Evolutionary conservation across 345 rosid genomes (phyloP).

Genomic region (Hypericum androsaemum): DNA sequence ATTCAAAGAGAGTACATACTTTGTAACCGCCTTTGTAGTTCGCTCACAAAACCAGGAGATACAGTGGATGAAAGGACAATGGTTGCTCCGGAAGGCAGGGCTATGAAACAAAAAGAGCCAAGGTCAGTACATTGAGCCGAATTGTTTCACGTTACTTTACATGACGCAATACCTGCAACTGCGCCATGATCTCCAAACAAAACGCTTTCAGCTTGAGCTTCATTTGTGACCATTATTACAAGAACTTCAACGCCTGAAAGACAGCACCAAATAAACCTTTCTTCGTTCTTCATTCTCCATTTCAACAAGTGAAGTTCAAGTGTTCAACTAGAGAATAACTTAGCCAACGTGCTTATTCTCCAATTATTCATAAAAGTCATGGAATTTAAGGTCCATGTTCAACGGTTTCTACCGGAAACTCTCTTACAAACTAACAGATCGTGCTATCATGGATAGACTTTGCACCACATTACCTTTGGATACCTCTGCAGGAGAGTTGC

Average conservation of each 20-base stretch:
- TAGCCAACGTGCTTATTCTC: too few relatives aligned
- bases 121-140: slow-evolving; percentile 19
- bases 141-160: slow-evolving; percentile 4
- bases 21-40: slow-evolving; percentile 61
- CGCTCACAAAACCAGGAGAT: slow-evolving; percentile 68
- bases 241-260: slow-evolving; percentile 68
- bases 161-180: slow-evolving; percentile 43
- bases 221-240: slow-evolving; percentile 89
- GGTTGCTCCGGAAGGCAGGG: slow-evolving; percentile 64
- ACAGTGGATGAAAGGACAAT: slow-evolving; percentile 85
- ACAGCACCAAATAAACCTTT: too few relatives aligned
- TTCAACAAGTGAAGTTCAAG: too few relatives aligned
- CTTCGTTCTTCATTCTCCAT: too few relatives aligned
- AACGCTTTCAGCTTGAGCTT: slow-evolving; percentile 75
- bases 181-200: slow-evolving; percentile 79
- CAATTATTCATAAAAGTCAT: too few relatives aligned
- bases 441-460: background rate
- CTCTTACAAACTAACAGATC: too few relatives aligned
- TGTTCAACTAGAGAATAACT: too few relatives aligned
- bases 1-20: slow-evolving; percentile 34
- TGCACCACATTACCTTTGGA: slow-evolving; percentile 48
- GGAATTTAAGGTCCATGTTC: too few relatives aligned
- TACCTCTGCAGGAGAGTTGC: slow-evolving; percentile 64
- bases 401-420: too few relatives aligned
- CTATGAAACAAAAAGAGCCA: slow-evolving; percentile 28